phyloP scores from a whole-genome alignment of 1,284 basidiomycete species.

The Microbotryum violaceum region DNA sequence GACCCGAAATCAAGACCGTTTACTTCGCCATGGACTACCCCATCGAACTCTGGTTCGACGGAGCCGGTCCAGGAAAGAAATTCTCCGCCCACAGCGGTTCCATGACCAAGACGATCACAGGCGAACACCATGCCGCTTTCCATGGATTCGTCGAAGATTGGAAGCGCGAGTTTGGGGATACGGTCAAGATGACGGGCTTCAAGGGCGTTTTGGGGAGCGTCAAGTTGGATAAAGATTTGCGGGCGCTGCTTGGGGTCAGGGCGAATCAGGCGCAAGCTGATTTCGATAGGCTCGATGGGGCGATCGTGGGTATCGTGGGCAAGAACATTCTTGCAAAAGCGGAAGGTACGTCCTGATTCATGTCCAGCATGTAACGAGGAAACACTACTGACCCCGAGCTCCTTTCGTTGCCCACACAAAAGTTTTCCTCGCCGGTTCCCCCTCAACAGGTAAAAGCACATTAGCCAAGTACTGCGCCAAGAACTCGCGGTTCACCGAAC shows the following conservation, averaged over 20 bases:
- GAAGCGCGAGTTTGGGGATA: background rate
- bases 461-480: constrained; percentile 29
- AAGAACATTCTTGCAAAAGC: constrained; percentile 33
- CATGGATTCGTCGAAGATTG: constrained; percentile 18
- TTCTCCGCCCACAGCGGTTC: constrained; percentile 32
- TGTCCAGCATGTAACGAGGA: background rate
- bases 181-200: constrained; percentile 18
- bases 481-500: constrained; percentile 33
- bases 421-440: constrained; percentile 33
- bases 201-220: constrained; percentile 8
- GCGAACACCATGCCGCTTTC: constrained; percentile 34
- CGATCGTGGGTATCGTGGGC: constrained; percentile 35
- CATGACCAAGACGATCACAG: constrained; percentile 32
- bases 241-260: background rate
- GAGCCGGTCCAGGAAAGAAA: background rate
- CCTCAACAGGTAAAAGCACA: constrained; percentile 9
- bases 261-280: constrained; percentile 5
- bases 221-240: background rate
- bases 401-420: background rate
- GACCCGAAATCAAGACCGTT: constrained; percentile 30
- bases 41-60: constrained; percentile 26
- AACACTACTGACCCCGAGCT: background rate
- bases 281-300: constrained; percentile 27
- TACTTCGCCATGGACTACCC: constrained; percentile 38
- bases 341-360: background rate